phyloP scores from a whole-genome alignment of 2,329 filamentous ascomycete species.

The Stemphylium beticola region DNA sequence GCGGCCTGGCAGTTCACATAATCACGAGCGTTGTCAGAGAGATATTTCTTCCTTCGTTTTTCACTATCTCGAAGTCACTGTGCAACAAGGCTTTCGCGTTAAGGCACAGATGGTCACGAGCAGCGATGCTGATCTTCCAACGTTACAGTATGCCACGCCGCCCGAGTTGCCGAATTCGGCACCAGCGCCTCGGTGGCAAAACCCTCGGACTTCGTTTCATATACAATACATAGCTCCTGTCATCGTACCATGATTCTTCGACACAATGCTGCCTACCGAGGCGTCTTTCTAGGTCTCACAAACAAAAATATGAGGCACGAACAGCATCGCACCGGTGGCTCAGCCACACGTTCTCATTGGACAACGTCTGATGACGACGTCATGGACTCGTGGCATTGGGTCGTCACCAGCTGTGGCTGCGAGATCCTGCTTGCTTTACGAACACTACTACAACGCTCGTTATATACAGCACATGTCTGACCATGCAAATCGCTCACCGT shows the following conservation, averaged over 20 bases:
- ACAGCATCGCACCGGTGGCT: background rate
- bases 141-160: background rate
- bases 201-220: background rate
- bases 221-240: background rate
- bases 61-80: background rate
- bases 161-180: background rate
- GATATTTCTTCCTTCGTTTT: background rate
- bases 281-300: background rate
- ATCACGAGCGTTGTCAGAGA: background rate
- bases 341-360: constrained; percentile 12
- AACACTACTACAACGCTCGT: background rate
- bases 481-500: background rate
- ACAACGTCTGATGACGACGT: constrained; percentile 4
- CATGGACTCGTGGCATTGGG: constrained; percentile 2
- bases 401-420: background rate
- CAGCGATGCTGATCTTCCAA: background rate
- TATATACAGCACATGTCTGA: background rate
- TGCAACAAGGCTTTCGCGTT: background rate
- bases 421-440: background rate
- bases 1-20: background rate
- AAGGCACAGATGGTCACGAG: background rate
- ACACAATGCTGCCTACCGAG: background rate
- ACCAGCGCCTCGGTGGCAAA: no score
- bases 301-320: background rate
- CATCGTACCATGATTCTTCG: background rate